Conservation (phyloP, 2,329 filamentous ascomycete genomes). For the Talaromyces sp. region DNA sequence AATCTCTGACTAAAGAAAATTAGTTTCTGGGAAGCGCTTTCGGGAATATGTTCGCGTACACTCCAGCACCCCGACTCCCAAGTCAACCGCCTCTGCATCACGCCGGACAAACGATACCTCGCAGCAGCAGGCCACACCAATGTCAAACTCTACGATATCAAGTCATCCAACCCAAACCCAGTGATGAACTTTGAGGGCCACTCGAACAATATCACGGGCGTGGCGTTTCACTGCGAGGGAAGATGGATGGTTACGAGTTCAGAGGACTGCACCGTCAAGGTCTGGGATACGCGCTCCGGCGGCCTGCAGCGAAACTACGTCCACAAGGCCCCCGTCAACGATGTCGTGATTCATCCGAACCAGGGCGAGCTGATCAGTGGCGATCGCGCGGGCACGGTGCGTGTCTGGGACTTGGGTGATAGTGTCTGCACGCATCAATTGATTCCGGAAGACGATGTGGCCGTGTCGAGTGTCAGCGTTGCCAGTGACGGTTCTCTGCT, state of each 20-base stretch:
- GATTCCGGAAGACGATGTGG: constrained; percentile 91
- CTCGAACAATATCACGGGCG: constrained; percentile 89
- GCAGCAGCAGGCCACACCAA: constrained; percentile 75
- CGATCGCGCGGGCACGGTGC: constrained; percentile 83
- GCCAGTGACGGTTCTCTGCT: constrained; percentile 89
- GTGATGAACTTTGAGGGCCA: constrained; percentile 93
- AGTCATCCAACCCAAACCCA: constrained; percentile 92
- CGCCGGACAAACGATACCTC: constrained; percentile 93
- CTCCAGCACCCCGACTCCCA: constrained; percentile 98
- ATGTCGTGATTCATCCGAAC: constrained; percentile 99
- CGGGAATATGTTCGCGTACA: constrained; percentile 93
- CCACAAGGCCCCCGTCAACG: constrained; percentile 84
- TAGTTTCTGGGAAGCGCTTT: constrained; percentile 97
- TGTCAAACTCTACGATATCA: constrained; percentile 98
- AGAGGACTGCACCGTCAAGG: constrained; percentile 94
- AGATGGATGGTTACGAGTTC: constrained; percentile 99
- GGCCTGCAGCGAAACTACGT: constrained; percentile 87
- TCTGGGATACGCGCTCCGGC: constrained; percentile 87
- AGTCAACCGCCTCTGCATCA: constrained; percentile 96
- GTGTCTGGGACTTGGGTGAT: constrained; percentile 94
- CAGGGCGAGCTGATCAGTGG: constrained; percentile 97
- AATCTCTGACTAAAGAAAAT: constrained; percentile 8
- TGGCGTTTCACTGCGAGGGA: constrained; percentile 96
- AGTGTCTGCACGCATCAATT: constrained; percentile 96
- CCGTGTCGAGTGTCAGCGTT: constrained; percentile 89